Conservation (phyloP, 352 stramenopile species). For the Salisapilia sapeloensis region DNA sequence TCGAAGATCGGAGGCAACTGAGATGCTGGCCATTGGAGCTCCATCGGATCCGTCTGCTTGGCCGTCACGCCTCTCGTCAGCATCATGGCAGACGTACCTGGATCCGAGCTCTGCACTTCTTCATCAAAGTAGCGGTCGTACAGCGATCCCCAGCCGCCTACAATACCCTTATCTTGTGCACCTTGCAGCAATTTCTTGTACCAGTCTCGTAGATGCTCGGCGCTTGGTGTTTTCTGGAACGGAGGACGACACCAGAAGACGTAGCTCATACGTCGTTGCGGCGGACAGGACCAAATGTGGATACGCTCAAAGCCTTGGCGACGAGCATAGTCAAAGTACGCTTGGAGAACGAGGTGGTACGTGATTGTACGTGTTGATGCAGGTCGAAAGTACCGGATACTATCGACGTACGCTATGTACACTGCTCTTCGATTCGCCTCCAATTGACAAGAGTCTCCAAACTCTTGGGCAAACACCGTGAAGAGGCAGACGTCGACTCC, state of each 20-base stretch:
- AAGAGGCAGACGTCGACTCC: slow-evolving; percentile 94
- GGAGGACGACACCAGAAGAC: slow-evolving; percentile 95
- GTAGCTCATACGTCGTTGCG: slow-evolving; percentile 91
- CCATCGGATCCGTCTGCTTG: slow-evolving; percentile 78
- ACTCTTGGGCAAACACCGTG: slow-evolving; percentile 89
- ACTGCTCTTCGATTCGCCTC: slow-evolving; percentile 57
- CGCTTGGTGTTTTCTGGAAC: slow-evolving; percentile 90
- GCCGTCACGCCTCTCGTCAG: slow-evolving; percentile 37
- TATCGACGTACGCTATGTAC: slow-evolving; percentile 79
- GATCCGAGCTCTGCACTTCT: slow-evolving; percentile 1
- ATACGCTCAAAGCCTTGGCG: slow-evolving; percentile 87
- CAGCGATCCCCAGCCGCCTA: slow-evolving; percentile 42
- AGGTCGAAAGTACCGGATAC: slow-evolving; percentile 64
- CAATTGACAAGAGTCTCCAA: slow-evolving; percentile 50
- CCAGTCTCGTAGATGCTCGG: slow-evolving; percentile 88
- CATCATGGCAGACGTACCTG: slow-evolving; percentile 2
- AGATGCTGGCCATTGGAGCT: slow-evolving; percentile 50
- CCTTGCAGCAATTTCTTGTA: slow-evolving; percentile 82
- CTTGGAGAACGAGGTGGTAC: slow-evolving; percentile 91
- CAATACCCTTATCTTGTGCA: slow-evolving; percentile 38
- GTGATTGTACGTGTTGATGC: slow-evolving; percentile 73
- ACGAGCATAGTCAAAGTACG: slow-evolving; percentile 92
- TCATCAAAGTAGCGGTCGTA: slow-evolving; percentile 48
- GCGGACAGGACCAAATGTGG: slow-evolving; percentile 94
- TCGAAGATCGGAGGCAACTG: slow-evolving; percentile 66